A percentile compares a stretch with the other conserved stretches of the same genome.
phyloP scores from a whole-genome alignment of 352 stramenopile species.

The Stramenopiles sp. region DNA sequence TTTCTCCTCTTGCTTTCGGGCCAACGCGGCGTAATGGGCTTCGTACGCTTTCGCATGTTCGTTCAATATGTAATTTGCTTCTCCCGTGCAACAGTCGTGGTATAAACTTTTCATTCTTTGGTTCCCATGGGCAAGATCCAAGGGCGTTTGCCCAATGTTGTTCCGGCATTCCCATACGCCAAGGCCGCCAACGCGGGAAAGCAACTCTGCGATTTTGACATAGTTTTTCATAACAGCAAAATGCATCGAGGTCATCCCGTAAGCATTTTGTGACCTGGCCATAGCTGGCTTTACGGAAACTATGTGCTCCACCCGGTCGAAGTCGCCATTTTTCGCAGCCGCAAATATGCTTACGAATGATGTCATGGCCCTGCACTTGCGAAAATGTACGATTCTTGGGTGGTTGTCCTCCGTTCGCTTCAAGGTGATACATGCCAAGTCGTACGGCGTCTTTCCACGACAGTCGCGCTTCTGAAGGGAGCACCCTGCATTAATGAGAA shows the following conservation, averaged over 20 bases:
- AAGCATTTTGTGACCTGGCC: background rate
- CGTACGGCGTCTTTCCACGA: background rate
- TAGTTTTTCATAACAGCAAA: background rate
- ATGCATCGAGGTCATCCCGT: background rate
- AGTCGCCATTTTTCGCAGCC: background rate
- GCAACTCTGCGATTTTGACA: background rate
- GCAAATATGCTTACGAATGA: background rate
- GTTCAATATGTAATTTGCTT: background rate
- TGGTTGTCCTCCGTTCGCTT: background rate
- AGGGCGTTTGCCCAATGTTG: background rate
- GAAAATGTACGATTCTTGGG: background rate
- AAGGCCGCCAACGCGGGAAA: background rate
- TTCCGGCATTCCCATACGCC: background rate
- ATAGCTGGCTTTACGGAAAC: background rate
- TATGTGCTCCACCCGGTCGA: background rate
- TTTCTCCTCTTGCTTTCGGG: background rate
- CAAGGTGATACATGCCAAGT: background rate
- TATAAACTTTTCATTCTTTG: background rate
- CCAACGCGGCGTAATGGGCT: background rate
- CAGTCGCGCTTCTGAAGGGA: background rate
- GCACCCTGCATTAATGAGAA: background rate
- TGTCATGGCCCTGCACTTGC: background rate
- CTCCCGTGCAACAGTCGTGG: background rate
- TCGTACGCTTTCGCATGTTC: background rate
- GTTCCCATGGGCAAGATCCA: background rate